Evolutionary conservation across 1,284 basidiomycete species (phyloP).

Genomic region (Marasmius fiardii): DNA sequence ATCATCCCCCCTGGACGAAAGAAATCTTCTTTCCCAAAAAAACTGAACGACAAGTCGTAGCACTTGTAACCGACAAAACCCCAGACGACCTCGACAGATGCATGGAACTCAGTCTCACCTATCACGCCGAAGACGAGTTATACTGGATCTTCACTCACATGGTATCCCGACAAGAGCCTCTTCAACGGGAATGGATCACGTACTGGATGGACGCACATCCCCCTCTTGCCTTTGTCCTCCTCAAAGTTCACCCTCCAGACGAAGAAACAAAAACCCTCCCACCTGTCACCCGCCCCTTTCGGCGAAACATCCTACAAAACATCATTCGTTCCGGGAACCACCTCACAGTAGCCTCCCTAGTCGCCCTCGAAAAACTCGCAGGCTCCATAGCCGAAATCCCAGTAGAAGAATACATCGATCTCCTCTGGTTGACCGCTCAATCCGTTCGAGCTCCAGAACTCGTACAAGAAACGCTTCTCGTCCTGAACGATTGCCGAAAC

Average conservation of each 20-base stretch:
- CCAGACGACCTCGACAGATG: conserved; percentile 33
- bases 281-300: conserved; percentile 28
- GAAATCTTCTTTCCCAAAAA: conserved; percentile 26
- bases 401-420: conserved; percentile 42
- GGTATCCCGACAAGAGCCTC: conserved; percentile 28
- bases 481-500: conserved; percentile 49
- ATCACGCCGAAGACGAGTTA: conserved; percentile 51
- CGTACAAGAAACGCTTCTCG: conserved; percentile 55
- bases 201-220: conserved; percentile 47
- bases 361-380: conserved; percentile 52
- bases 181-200: conserved; percentile 28
- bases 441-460: conserved; percentile 47
- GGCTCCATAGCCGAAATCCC: conserved; percentile 36
- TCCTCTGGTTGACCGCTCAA: conserved; percentile 46
- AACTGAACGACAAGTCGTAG: conserved; percentile 7
- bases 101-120: conserved; percentile 35
- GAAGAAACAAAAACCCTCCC: conserved; percentile 30
- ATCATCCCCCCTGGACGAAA: conserved; percentile 26
- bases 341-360: conserved; percentile 49
- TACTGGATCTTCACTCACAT: conserved; percentile 47
- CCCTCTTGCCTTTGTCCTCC: conserved; percentile 47
- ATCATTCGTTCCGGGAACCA: conserved; percentile 52
- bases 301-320: conserved; percentile 36
- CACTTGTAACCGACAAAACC: conserved; percentile 26
- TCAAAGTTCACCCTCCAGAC: conserved; percentile 44